Base-by-base conservation (phyloP, 139 green algal genomes). In the Micromonas pusilla region DNA sequence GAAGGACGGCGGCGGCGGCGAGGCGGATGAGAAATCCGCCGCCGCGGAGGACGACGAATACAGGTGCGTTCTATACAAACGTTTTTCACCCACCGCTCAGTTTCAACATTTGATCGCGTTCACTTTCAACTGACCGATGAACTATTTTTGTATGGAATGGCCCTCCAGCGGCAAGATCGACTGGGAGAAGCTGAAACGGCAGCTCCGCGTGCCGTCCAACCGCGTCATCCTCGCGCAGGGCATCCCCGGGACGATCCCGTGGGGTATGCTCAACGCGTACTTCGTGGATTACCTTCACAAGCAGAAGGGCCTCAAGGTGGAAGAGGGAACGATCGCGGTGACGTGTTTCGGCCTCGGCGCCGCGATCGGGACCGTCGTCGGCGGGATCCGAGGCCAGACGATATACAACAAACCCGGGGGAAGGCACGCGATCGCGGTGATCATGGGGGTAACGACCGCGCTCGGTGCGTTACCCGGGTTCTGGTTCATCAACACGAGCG, bases 201-300 rank as follows among this genome's bases (percentile, higher is more conserved):
- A 73, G 37, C 33, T 73, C 21, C 19, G 19, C 0, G 33, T 73
- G 13, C 31, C 16, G n/a, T 53, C 32, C 20, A 73, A 73, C 33
- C 21, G 45, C 21, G 34, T 73, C 28, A 36, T 73, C 30, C 33
- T 73, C 66, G 3, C 77, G 63, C 86, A 91, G 83, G 88, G 90
- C 1, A 60, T 91, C 63, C 84, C 86, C 33, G 89, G 91, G 1
- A 90, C 83, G 70, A 54, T 95, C 66, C 89, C 91, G 2, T 95
- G 91, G 91, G 91, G 91, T 31, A 83, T 95, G 65, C 76, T 95
- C 33, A 73, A 92, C 30, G 89, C 85, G 9, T 96, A 89, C 85
- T 77, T 96, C 39, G 93, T 91, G 57, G 92, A 96, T 81, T 96
- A 89, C 85, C 83, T 96, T 26, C 31, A 63, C 2, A 80, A 87